A percentile compares a stretch with the other conserved stretches of the same genome.
phyloP scores from a whole-genome alignment of 2,329 filamentous ascomycete species.

The Fusarium pseudonygamai region DNA sequence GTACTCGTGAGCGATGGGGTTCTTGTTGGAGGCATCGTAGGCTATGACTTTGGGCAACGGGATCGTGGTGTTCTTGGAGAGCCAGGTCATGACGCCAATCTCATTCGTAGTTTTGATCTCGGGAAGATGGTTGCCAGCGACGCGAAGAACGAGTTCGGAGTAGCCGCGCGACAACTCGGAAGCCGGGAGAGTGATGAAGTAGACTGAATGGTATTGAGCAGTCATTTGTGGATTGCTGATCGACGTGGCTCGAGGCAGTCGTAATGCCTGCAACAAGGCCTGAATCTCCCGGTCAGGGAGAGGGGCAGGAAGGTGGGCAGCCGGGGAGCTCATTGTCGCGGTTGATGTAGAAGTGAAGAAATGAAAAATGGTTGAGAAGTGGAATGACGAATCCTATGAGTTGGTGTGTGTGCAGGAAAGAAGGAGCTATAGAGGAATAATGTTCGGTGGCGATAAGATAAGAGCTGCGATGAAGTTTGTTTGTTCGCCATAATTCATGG shows the following conservation, averaged over 20 bases:
- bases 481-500: too few species aligned
- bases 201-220: neutral
- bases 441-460: too few species aligned
- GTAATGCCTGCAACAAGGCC: fast-evolving
- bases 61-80: neutral
- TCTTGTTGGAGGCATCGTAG: fast-evolving
- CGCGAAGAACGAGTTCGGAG: neutral
- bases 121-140: neutral
- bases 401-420: neutral
- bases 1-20: neutral
- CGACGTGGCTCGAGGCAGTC: fast-evolving
- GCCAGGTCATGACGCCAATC: neutral
- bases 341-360: neutral
- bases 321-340: neutral
- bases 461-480: neutral
- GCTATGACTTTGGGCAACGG: neutral
- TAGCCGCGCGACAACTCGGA: neutral
- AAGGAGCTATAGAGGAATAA: fast-evolving
- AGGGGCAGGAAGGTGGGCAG: neutral
- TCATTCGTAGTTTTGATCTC: neutral
- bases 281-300: fast-evolving
- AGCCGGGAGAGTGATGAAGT: neutral
- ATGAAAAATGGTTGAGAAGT: neutral
- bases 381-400: too few species aligned
- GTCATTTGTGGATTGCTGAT: neutral